These are phyloP conservation scores for Lycium ferocissimum DNA, from an alignment of 257 asterid species.

Conservation along the genomic window DNA sequence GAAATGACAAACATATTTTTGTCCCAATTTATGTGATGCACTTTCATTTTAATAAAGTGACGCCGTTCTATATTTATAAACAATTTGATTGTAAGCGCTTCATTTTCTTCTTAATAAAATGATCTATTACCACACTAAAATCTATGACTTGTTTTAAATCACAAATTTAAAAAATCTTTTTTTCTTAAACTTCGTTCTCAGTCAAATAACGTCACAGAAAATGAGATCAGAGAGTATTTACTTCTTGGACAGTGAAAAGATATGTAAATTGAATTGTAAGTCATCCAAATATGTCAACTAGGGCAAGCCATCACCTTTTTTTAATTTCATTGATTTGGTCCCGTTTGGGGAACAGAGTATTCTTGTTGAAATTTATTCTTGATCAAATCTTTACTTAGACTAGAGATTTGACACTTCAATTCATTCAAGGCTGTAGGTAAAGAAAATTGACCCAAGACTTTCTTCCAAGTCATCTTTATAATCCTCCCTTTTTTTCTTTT, in stretches of 20 bases:
- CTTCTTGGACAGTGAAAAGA: constrained; percentile 1
- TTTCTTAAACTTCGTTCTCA: not conserved
- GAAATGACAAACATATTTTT: too few relatives aligned
- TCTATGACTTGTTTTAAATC: too few relatives aligned
- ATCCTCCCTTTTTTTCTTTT: not conserved
- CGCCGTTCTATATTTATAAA: too few relatives aligned
- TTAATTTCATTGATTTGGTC: constrained; percentile 5
- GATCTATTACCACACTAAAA: too few relatives aligned
- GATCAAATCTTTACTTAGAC: not conserved
- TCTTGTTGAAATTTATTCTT: not conserved
- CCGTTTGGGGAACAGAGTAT: constrained; percentile 9
- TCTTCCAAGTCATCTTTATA: not conserved
- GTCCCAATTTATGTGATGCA: too few relatives aligned
- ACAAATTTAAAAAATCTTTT: too few relatives aligned
- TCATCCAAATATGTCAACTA: not conserved
- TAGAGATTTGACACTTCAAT: not conserved
- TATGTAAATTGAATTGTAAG: not conserved
- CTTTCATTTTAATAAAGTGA: too few relatives aligned
- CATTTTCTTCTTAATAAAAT: too few relatives aligned
- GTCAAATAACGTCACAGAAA: not conserved
- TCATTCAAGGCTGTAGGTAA: not conserved
- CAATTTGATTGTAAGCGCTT: too few relatives aligned
- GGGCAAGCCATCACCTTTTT: not conserved
- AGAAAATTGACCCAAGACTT: constrained; percentile 14
- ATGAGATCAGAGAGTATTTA: not conserved